A percentile compares a stretch with the other conserved stretches of the same genome.
Conservation (phyloP, 192 early-diverging fungal genomes). For the Podila clonocystis region DNA sequence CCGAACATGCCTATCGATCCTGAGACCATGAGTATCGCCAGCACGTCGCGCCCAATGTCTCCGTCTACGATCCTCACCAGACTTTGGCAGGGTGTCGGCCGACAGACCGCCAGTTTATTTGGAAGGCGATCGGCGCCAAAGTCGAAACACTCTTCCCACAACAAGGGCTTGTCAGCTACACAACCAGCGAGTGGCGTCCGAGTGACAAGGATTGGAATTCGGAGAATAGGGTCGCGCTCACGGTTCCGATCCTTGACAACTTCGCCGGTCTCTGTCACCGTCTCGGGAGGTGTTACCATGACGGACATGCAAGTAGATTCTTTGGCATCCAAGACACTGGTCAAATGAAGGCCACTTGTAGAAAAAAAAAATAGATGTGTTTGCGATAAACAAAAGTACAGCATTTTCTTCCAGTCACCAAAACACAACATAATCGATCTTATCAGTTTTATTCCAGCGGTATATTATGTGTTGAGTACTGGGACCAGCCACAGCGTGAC, state of each 20-base stretch:
- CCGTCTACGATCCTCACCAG: neutral
- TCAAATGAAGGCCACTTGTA: too few species aligned
- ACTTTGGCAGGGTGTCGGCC: neutral
- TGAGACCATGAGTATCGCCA: neutral
- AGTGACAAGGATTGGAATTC: constrained; percentile 8
- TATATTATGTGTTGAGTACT: too few species aligned
- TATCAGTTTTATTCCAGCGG: too few species aligned
- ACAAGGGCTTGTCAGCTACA: neutral
- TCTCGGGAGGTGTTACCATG: neutral
- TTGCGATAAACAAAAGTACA: too few species aligned
- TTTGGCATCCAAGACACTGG: neutral
- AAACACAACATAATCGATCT: too few species aligned
- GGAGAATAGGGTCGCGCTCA: neutral
- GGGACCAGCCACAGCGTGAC: too few species aligned
- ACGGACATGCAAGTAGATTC: neutral
- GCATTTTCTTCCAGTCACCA: too few species aligned
- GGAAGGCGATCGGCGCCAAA: neutral
- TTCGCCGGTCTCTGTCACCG: neutral
- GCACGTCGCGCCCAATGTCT: neutral
- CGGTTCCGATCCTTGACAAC: neutral
- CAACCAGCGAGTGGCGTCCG: neutral
- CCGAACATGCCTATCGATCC: neutral
- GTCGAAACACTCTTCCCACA: neutral
- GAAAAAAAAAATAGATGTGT: too few species aligned
- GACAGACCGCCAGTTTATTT: neutral